Base-by-base conservation (phyloP, 192 early-diverging fungal species). In the Kappamyces sp. region DNA sequence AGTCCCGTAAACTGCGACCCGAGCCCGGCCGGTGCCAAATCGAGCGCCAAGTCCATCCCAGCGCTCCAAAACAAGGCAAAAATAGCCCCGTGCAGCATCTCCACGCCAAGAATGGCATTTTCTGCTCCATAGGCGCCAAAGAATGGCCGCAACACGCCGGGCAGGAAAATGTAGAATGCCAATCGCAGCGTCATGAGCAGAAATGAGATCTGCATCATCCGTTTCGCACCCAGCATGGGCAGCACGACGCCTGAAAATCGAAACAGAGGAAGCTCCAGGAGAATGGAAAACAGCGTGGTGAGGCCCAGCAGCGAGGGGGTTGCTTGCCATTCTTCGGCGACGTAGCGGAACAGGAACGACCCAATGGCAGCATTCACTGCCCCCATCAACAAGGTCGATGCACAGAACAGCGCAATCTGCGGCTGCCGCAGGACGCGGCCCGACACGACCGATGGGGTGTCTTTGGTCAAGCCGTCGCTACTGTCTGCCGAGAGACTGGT, bases 321-420 rank as follows among this genome's bases (percentile, higher is more conserved):
- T 2, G 54, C 54, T 57, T 57, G 31, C 29, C 32, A 57, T 4
- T n/a, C 38, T 4, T n/a, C 30, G 11, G 54, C 41, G 40, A 57
- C 9, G 32, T n/a, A 57, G 40, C 41, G 41, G 38, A 57, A 57
- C 22, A 57, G 22, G 31, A 45, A 57, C n/a, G 29, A 12, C 41
- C 54, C 54, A 57, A 57, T 57, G 6, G 45, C 45, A 9, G 54
- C 54, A 57, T 40, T 40, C 9, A 57, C 54, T 12, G 40, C 11
- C 6, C 54, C 54, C 4, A 57, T 14, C 4, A 22, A 40, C 22
- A 15, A 6, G 5, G 45, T 22, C 6, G 54, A 45, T 7, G n/a
- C 22, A 41, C 41, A 57, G 38, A 57, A 57, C 8, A 34, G 32
- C 4, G 31, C 38, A 5, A 39, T 57, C 45, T 41, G 31, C 5